These are phyloP conservation scores for Dactylis glomerata DNA, from an alignment of 176 grass and related monocot genomes.

Conservation along the genomic window DNA sequence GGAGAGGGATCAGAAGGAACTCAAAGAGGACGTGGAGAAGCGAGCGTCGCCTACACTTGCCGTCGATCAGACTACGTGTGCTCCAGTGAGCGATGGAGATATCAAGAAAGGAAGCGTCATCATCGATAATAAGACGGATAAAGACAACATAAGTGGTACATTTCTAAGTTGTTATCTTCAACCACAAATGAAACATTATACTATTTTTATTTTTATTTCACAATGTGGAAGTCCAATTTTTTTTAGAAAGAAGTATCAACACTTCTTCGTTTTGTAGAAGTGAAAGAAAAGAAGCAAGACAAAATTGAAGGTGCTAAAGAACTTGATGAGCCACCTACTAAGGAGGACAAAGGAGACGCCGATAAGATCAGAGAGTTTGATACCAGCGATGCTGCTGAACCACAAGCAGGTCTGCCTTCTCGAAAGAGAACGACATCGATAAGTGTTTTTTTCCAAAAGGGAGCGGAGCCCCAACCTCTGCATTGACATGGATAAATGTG, in stretches of 20 bases:
- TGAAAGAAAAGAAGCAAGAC: background rate
- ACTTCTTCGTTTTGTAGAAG: background rate
- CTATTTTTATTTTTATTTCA: no score
- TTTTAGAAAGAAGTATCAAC: background rate
- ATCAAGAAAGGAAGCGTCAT: background rate
- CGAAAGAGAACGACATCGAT: background rate
- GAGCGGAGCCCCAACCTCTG: no score
- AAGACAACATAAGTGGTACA: background rate
- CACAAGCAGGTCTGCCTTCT: background rate
- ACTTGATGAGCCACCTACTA: background rate
- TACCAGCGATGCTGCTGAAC: background rate
- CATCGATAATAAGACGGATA: background rate
- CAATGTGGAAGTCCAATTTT: no score
- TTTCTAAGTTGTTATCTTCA: background rate
- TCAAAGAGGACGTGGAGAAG: background rate
- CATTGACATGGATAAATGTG: rapidly evolving
- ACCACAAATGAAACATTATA: background rate
- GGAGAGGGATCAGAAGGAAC: background rate
- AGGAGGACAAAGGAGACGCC: background rate
- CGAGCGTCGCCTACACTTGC: background rate
- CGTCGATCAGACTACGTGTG: background rate
- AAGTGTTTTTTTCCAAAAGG: no score
- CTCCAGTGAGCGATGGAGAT: background rate
- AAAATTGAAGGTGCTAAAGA: background rate
- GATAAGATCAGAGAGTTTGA: background rate